These are phyloP conservation scores for Paramecium sexaurelia DNA, from an alignment of 73 alveolate genomes.

Conservation along the genomic window DNA sequence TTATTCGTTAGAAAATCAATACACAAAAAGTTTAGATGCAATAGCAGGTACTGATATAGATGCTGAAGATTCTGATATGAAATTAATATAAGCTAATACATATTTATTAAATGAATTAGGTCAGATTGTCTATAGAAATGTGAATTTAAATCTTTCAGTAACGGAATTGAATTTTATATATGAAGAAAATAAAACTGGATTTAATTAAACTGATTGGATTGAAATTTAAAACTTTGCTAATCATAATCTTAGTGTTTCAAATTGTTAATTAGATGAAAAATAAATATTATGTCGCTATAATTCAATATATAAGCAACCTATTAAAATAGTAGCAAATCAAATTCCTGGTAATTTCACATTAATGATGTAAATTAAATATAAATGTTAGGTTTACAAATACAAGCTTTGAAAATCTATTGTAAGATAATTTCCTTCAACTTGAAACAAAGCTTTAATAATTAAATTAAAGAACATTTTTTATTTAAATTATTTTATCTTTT, in stretches of 20 bases:
- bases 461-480: neutral
- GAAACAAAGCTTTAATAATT: neutral
- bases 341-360: constrained; percentile 17
- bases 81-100: neutral
- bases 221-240: neutral
- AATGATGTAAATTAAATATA: neutral
- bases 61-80: neutral
- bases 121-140: neutral
- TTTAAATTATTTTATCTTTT: neutral
- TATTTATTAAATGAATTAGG: neutral
- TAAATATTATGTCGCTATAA: neutral
- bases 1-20: neutral
- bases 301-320: neutral
- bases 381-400: neutral
- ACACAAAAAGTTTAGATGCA: neutral
- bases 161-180: neutral
- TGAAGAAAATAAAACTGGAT: constrained; percentile 8
- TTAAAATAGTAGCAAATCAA: neutral
- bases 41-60: constrained; percentile 25
- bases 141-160: neutral
- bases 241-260: neutral
- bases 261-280: neutral
- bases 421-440: neutral
- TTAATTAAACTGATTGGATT: neutral
- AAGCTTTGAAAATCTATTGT: neutral